Evolutionary conservation across 495 filamentous ascomycete genomes (phyloP).

Genomic region (Opeltia flavorubescens): DNA sequence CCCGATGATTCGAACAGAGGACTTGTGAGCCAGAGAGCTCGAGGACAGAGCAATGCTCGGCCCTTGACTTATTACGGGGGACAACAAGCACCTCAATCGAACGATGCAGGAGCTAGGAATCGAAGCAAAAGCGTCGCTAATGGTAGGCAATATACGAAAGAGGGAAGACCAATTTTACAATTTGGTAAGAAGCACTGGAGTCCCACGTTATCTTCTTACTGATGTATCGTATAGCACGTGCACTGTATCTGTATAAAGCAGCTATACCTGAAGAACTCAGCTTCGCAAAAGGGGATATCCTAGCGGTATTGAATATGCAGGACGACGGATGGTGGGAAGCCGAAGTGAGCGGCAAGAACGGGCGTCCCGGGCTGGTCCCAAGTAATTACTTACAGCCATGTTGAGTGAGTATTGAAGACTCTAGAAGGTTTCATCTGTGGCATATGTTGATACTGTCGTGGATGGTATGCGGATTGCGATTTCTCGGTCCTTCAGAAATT

Average conservation of each 20-base stretch:
- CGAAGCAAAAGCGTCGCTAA: conserved; percentile 75
- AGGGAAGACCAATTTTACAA: conserved; percentile 79
- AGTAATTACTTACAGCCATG: conserved; percentile 88
- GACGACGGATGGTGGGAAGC: conserved; percentile 99
- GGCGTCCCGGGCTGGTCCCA: conserved; percentile 72
- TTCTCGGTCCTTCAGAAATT: too few species aligned
- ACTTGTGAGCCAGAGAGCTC: conserved; percentile 4
- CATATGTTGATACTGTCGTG: too few species aligned
- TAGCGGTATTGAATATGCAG: conserved; percentile 81
- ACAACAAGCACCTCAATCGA: conserved; percentile 4
- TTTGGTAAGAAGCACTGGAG: conserved; percentile 53
- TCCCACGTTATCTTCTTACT: conserved; percentile 1
- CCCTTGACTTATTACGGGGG: conserved; percentile 25
- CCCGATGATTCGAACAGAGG: conserved; percentile 19
- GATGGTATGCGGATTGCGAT: too few species aligned
- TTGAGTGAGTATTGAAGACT: too few species aligned
- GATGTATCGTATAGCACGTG: conserved; percentile 47
- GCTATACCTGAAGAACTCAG: conserved; percentile 91
- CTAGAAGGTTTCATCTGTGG: too few species aligned
- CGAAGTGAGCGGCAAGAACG: conserved; percentile 66
- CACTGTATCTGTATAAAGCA: conserved; percentile 85
- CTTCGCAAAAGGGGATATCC: conserved; percentile 82
- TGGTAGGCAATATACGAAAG: conserved; percentile 61
- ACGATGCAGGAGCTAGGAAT: conserved; percentile 24
- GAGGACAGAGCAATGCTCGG: conserved; percentile 12